Base-by-base conservation (phyloP, 2,329 filamentous ascomycete species). In the Cercospora zeae-maydis region DNA sequence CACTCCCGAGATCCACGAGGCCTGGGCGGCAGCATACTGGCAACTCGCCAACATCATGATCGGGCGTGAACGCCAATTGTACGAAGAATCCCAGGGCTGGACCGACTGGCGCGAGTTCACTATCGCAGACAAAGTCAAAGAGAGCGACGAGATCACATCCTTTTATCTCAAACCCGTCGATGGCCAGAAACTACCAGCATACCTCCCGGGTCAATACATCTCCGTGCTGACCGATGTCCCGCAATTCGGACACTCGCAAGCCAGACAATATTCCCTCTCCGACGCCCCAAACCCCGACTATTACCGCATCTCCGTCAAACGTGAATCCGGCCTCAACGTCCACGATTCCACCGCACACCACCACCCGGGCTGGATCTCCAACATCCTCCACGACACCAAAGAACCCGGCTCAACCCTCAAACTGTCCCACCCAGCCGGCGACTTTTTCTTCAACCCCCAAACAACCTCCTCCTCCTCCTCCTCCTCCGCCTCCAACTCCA, bases 41-140 rank as follows among this genome's bases (percentile, higher is more conserved):
- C 82, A 91, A 69, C 83, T 92, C 24, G 89, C 89, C 27, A 83
- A 87, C 74, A 84, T 92, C 78, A 84, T 92, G 78, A 91, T 90
- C 68, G 81, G 79, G 19, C 82, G 85, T 56, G 89, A 92, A 73
- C 79, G 78, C 4, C 79, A 85, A 63, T 77, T 92, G 52, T 91
- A 90, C 76, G 77, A 81, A 36, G 78, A 83, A 33, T 84, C 85
- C 56, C 78, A 81, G n/a, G 77, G 78, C 31, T 92, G 89, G 89
- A 81, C 79, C 14, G 81, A 83, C 54, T 92, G 88, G 86, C 82
- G 87, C 27, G 81, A 85, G 24, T 91, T 92, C 77, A 83, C 79
- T 57, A 85, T 92, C 63, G 79, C 80, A 53, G 78, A 83, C 61
- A 91, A 90, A 75, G 83, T 87, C 49, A 79, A 80, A 59, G 89